A percentile compares a stretch with the other conserved stretches of the same genome.
Conservation (phyloP, 371 early-diverging fungal genomes). For the Mortierella sp. region DNA sequence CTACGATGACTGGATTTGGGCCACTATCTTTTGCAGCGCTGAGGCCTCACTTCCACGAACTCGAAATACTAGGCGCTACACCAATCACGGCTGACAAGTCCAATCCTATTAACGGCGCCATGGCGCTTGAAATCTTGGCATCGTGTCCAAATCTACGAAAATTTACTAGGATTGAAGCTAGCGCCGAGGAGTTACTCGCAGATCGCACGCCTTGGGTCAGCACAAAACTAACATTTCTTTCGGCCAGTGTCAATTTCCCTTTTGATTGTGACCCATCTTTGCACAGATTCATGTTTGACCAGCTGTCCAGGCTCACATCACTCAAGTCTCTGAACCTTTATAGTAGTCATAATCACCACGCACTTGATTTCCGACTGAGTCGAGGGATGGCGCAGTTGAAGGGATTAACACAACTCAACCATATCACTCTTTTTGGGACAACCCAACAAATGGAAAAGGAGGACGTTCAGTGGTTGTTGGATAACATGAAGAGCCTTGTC, state of each 20-base stretch:
- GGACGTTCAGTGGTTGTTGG: not conserved
- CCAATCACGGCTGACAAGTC: too few species aligned
- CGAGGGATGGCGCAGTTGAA: not conserved
- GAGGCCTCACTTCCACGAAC: too few species aligned
- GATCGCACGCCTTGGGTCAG: not conserved
- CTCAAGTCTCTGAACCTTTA: not conserved
- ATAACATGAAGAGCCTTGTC: not conserved
- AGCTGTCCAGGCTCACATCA: not conserved
- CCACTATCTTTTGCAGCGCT: too few species aligned
- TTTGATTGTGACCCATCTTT: not conserved
- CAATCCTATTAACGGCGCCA: not conserved
- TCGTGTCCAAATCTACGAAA: not conserved
- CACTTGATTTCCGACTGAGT: not conserved
- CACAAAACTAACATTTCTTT: not conserved
- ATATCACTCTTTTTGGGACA: not conserved
- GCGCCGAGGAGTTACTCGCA: not conserved
- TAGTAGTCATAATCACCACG: not conserved
- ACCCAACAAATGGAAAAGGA: not conserved
- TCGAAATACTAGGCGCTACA: too few species aligned
- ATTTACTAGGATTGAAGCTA: not conserved
- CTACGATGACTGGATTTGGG: too few species aligned
- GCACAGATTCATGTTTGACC: not conserved
- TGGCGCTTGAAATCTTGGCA: not conserved
- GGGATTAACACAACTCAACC: not conserved
- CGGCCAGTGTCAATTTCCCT: not conserved